phyloP scores from a whole-genome alignment of 2,329 filamentous ascomycete species.

The Trichothecium roseum region DNA sequence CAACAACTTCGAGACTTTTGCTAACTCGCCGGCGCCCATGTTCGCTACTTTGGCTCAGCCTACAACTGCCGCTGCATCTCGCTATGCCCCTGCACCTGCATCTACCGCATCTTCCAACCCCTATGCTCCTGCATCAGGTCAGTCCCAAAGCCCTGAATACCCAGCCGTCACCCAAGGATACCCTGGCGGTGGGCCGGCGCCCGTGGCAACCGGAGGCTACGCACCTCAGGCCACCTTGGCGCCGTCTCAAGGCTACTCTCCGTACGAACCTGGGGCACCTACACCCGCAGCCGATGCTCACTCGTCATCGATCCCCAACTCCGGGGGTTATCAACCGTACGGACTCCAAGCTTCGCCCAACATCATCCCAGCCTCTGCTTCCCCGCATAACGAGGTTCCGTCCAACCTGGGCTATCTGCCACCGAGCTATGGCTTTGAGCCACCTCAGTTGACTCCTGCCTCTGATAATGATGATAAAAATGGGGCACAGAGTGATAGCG shows the following conservation, averaged over 20 bases:
- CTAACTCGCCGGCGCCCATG: conserved; percentile 17
- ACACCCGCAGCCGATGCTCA: conserved; percentile 1
- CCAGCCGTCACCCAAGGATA: neutral
- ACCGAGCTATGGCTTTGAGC: conserved; percentile 40
- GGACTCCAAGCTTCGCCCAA: conserved; percentile 14
- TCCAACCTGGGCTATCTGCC: conserved; percentile 30
- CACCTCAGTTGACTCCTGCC: conserved; percentile 25
- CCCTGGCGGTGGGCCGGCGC: neutral
- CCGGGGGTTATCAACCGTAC: conserved; percentile 17
- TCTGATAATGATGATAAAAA: conserved; percentile 8
- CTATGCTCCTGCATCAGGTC: conserved; percentile 9
- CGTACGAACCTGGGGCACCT: conserved; percentile 3
- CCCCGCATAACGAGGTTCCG: conserved; percentile 1
- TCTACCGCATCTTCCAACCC: conserved; percentile 3
- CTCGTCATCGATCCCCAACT: conserved; percentile 1
- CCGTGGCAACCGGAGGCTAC: neutral
- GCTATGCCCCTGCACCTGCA: neutral
- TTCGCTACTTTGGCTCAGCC: conserved; percentile 45
- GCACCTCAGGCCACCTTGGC: conserved; percentile 1
- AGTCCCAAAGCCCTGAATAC: neutral
- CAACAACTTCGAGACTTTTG: conserved; percentile 50
- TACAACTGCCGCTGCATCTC: conserved; percentile 6
- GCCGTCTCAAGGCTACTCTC: conserved; percentile 14
- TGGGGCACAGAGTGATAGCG: conserved; percentile 16
- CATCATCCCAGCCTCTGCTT: conserved; percentile 4